These are phyloP conservation scores for Hypoxylon crocopeplum DNA, from an alignment of 495 filamentous ascomycete species.

Conservation along the genomic window DNA sequence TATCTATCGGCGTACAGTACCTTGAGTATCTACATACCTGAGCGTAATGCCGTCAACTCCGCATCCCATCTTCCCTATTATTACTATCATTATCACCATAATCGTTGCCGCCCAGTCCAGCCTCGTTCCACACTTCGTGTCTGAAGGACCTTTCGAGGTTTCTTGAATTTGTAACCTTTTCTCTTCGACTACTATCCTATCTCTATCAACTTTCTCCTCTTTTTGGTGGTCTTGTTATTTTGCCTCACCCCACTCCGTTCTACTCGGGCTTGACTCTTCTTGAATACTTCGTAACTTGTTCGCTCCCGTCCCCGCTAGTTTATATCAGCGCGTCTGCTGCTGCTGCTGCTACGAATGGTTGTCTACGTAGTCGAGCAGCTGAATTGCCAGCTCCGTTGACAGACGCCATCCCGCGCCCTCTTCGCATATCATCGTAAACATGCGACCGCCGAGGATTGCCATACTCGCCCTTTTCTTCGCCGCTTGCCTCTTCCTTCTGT, in stretches of 20 bases:
- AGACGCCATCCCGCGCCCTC: not conserved
- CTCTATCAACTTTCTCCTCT: constrained; percentile 12
- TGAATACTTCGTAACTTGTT: constrained; percentile 13
- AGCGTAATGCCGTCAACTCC: constrained; percentile 25
- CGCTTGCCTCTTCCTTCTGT: constrained; percentile 55
- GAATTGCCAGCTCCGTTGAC: constrained; percentile 40
- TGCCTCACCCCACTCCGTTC: constrained; percentile 10
- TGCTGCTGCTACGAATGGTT: constrained; percentile 31
- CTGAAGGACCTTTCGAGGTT: constrained; percentile 6
- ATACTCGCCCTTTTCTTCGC: constrained; percentile 55
- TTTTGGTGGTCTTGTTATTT: constrained; percentile 6
- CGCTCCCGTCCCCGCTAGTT: not conserved
- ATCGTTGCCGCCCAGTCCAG: constrained; percentile 49
- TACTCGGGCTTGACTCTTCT: constrained; percentile 9
- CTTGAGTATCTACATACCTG: not conserved
- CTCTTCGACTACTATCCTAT: constrained; percentile 2
- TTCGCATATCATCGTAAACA: constrained; percentile 35
- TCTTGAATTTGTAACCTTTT: constrained; percentile 17
- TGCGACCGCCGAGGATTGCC: constrained; percentile 55
- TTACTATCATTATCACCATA: constrained; percentile 17
- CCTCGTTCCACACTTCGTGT: constrained; percentile 17
- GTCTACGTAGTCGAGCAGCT: constrained; percentile 31
- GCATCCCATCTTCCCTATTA: constrained; percentile 14
- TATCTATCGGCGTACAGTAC: not conserved
- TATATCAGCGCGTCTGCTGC: constrained; percentile 9